Base-by-base conservation (phyloP, 2,329 filamentous ascomycete species). In the Cercospora beticola region DNA sequence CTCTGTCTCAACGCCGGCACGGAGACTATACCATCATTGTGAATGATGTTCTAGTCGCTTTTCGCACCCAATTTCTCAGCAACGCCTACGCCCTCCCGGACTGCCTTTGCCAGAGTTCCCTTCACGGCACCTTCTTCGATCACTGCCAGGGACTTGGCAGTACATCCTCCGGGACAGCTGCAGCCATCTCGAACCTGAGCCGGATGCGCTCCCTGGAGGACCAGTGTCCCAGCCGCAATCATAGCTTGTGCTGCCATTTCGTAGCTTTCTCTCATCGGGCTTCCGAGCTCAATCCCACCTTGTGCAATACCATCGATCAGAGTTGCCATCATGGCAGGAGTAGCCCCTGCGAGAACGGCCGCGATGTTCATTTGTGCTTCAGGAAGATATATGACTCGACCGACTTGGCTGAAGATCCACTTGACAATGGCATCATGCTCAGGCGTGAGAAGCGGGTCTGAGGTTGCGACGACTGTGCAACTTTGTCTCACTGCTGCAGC, bases 211-310 rank as follows among this genome's bases (percentile, higher is more conserved):
- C 90, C 90, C 21, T 63, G 61, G 64, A 92, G 83, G 12, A 94
- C 87, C 73, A 94, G 77, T 0, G 86, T 88, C 0, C 91, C 90
- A 0, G 90, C 88, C 26, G 92, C 92, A 72, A 87, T 86, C 90
- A 93, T 93, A 10, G 89, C 89, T 82, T 94, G 92, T 1, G 91
- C 89, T 26, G 91, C 91, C 91, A 94, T 93, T 70, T 87, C 82
- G 77, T 89, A 88, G 0, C 91, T 91, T 77, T 93, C 90, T 1
- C 85, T 86, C 58, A 91, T 84, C 2, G 91, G 90, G 31, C 94
- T 77, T 0, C 92, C 92, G 89, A 93, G 92, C 14, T 91, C 91
- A 0, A 95, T 90, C 4, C 88, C 91, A 10, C 91, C 92, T 74
- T 94, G 91, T 14, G 91, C 88, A 56, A 91, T 86, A 4, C 90